Conservation (phyloP, 805 yeast species). For the Saturnispora mendoncae region DNA sequence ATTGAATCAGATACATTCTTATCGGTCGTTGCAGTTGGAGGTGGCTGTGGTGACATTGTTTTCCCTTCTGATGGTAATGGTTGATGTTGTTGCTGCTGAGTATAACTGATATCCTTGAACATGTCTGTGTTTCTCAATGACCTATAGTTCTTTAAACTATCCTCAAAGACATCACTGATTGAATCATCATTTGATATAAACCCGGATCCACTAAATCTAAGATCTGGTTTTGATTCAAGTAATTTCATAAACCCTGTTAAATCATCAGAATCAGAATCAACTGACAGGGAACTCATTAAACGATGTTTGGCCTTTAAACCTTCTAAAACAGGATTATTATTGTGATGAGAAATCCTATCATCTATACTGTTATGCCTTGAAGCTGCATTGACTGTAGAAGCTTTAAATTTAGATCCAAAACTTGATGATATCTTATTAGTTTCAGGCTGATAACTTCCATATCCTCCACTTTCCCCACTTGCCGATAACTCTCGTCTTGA, state of each 20-base stretch:
- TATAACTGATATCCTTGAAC: conserved; percentile 6
- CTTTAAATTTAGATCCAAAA: conserved; percentile 48
- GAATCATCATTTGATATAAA: conserved; percentile 16
- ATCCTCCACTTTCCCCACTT: conserved; percentile 7
- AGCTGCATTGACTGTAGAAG: conserved; percentile 11
- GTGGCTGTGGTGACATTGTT: conserved; percentile 4
- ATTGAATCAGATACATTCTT: conserved; percentile 5
- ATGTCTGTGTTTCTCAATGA: conserved; percentile 14
- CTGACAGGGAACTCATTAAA: conserved; percentile 19
- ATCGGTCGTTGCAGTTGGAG: conserved; percentile 9
- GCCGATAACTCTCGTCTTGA: conserved; percentile 5
- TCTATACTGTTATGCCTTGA: conserved; percentile 26
- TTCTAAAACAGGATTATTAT: conserved; percentile 22
- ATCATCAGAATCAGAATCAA: conserved; percentile 27
- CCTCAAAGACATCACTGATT: conserved; percentile 22
- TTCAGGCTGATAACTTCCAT: conserved; percentile 3
- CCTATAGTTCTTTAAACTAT: conserved; percentile 24
- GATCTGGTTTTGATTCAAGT: conserved; percentile 31
- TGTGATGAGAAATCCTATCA: conserved; percentile 9
- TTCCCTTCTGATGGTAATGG: neutral
- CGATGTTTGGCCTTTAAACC: conserved; percentile 20
- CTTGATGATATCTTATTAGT: conserved; percentile 60
- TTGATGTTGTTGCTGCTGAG: neutral
- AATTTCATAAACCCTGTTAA: conserved; percentile 28
- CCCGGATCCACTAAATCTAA: conserved; percentile 20